Evolutionary conservation across 345 rosid species (phyloP).

Genomic region (Syzygium jambos): DNA sequence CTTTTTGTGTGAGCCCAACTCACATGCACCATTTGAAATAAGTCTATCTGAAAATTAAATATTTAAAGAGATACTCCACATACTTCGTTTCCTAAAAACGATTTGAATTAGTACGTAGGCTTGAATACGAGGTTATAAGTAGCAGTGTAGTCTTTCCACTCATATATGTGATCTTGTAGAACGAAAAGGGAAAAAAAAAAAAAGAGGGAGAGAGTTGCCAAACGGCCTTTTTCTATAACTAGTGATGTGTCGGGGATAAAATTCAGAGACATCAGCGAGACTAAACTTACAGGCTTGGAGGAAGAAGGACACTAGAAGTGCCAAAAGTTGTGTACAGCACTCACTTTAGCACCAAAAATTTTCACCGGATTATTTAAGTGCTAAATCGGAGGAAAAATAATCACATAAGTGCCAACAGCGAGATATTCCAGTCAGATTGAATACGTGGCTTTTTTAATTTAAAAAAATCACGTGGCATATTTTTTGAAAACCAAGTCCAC

Average conservation of each 20-base stretch:
- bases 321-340: no score
- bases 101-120: neutral
- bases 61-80: neutral
- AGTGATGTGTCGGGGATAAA: neutral
- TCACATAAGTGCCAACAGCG: no score
- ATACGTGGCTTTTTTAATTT: no score
- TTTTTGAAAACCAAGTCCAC: no score
- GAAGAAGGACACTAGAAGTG: no score
- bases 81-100: neutral
- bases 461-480: no score
- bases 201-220: neutral
- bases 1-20: neutral
- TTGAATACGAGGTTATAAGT: neutral
- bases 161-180: neutral
- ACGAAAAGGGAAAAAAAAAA: no score
- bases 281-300: neutral
- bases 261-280: neutral
- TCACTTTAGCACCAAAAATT: no score
- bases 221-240: neutral
- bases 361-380: no score
- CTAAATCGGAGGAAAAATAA: no score
- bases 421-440: no score
- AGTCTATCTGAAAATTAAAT: neutral
- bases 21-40: neutral
- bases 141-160: neutral